These are phyloP conservation scores for Yamadazyma sp. DNA, from an alignment of 1,139 yeast species.

Conservation along the genomic window DNA sequence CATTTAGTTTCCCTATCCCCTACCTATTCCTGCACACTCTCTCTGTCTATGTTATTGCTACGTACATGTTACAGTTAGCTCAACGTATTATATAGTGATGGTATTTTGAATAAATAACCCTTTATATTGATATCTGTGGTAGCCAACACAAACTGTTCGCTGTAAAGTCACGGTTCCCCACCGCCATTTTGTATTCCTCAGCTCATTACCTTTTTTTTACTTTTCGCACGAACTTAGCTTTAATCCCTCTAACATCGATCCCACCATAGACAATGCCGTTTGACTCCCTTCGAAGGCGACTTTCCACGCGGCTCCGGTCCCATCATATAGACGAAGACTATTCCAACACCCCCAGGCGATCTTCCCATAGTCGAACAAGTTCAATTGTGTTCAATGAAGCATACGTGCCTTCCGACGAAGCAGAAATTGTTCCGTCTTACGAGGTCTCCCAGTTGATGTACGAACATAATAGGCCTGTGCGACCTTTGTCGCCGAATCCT, in stretches of 20 bases:
- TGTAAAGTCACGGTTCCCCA: too few relatives aligned
- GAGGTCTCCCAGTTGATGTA: constrained; percentile 45
- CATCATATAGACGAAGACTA: constrained; percentile 41
- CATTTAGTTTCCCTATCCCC: constrained; percentile 41
- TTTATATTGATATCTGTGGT: background rate
- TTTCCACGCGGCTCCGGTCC: constrained; percentile 30
- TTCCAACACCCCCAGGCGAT: constrained; percentile 16
- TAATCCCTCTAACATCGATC: background rate
- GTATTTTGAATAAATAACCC: background rate
- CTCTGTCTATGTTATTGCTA: too few relatives aligned
- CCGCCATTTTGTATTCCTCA: too few relatives aligned
- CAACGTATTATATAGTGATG: background rate
- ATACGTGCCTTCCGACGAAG: constrained; percentile 25
- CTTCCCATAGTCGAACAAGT: constrained; percentile 12
- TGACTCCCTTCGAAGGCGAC: constrained; percentile 25
- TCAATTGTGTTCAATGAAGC: constrained; percentile 12
- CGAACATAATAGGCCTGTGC: constrained; percentile 10
- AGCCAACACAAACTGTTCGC: background rate
- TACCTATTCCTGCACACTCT: background rate
- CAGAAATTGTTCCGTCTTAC: constrained; percentile 45
- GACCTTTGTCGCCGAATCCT: background rate
- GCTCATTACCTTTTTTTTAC: too few relatives aligned
- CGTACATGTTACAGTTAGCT: too few relatives aligned
- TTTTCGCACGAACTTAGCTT: background rate
- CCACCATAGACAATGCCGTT: constrained; percentile 1